Evolutionary conservation across 2,329 filamentous ascomycete genomes (phyloP).

Genomic region (Colletotrichum destructivum): DNA sequence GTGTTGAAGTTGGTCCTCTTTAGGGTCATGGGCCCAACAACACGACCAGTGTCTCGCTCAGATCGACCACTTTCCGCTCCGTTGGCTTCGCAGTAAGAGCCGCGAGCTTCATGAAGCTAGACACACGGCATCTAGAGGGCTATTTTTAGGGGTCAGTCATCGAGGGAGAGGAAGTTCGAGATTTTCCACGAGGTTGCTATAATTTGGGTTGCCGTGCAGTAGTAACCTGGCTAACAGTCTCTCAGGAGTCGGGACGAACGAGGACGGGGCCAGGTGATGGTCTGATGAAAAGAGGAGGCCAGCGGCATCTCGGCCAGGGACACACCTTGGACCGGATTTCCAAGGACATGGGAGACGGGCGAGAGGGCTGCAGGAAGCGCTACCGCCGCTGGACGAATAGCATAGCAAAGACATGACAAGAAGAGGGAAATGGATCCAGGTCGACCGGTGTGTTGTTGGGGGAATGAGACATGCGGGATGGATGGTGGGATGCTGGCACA

Average conservation of each 20-base stretch:
- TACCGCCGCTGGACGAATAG: conserved; percentile 21
- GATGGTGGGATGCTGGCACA: not conserved
- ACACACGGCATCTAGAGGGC: conserved; percentile 12
- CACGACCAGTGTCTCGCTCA: conserved; percentile 3
- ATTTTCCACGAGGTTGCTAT: not conserved
- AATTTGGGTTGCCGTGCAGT: conserved; percentile 5
- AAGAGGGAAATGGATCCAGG: too few species aligned
- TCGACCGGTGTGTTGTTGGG: conserved; percentile 16
- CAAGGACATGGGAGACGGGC: conserved; percentile 38
- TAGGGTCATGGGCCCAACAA: not conserved
- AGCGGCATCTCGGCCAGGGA: conserved; percentile 10
- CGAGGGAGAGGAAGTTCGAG: not conserved
- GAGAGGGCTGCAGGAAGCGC: conserved; percentile 18
- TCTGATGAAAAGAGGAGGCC: conserved; percentile 31
- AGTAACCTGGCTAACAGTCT: not conserved
- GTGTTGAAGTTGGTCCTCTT: conserved; percentile 14
- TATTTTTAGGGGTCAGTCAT: conserved; percentile 34
- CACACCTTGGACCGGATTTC: conserved; percentile 12
- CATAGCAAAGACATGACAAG: not conserved
- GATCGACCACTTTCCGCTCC: not conserved
- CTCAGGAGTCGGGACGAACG: conserved; percentile 21
- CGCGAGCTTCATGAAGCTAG: not conserved
- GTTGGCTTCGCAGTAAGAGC: not conserved
- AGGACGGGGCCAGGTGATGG: conserved; percentile 12
- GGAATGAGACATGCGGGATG: not conserved